phyloP scores from a whole-genome alignment of 306 rosid genomes.

The Lathyrus aphaca region DNA sequence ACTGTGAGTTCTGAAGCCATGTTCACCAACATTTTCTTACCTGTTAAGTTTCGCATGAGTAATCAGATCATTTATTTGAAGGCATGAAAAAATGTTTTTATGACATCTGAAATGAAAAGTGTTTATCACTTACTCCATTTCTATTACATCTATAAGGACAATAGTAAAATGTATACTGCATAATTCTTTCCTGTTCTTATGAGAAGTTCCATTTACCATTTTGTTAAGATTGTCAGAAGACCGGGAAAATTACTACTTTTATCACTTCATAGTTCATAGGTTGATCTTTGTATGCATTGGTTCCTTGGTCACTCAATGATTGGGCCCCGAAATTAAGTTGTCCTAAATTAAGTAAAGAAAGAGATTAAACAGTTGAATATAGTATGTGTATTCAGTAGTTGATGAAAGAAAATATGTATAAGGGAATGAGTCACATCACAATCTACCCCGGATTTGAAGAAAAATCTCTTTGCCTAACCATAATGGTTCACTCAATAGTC shows the following conservation, averaged over 20 bases:
- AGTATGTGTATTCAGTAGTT: too few species aligned
- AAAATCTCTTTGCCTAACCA: too few species aligned
- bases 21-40: not conserved
- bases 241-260: not conserved
- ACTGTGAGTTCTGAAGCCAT: conserved; percentile 60
- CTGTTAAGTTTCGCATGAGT: not conserved
- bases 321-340: too few species aligned
- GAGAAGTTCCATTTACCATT: conserved; percentile 12
- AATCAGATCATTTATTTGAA: not conserved
- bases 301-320: not conserved
- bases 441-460: too few species aligned
- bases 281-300: conserved; percentile 9
- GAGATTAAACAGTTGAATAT: too few species aligned
- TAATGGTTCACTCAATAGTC: too few species aligned
- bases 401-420: too few species aligned
- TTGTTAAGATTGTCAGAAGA: conserved; percentile 1
- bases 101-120: not conserved
- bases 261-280: conserved; percentile 8
- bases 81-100: not conserved
- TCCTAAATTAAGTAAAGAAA: too few species aligned
- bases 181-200: conserved; percentile 2
- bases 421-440: too few species aligned
- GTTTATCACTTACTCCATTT: not conserved
- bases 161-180: not conserved
- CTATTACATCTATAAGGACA: not conserved